A percentile compares a stretch with the other conserved stretches of the same genome.
These are phyloP conservation scores for Penicillium rolfsii DNA, from an alignment of 2,329 filamentous ascomycete genomes.

Conservation along the genomic window DNA sequence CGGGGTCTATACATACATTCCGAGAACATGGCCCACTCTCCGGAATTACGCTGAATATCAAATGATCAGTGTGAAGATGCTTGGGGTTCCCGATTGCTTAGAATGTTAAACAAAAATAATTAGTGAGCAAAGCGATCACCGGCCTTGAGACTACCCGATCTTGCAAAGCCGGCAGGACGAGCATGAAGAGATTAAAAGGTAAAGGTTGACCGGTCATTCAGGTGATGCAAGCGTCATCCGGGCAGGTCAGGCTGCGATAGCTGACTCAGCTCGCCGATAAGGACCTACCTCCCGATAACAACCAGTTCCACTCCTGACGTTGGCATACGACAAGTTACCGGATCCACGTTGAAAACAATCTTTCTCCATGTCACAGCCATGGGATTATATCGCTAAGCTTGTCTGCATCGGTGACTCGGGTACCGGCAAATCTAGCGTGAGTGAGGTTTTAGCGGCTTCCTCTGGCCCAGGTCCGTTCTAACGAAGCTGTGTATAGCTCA, in stretches of 20 bases:
- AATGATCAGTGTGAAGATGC: background rate
- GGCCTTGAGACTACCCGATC: constrained; percentile 2
- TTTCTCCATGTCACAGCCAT: constrained; percentile 62
- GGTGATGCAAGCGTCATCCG: constrained; percentile 42
- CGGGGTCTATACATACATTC: constrained; percentile 69
- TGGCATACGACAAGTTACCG: constrained; percentile 4
- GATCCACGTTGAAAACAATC: constrained; percentile 12
- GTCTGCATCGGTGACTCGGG: constrained; percentile 97
- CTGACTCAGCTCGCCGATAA: constrained; percentile 38
- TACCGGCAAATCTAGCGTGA: constrained; percentile 83
- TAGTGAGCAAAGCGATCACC: background rate
- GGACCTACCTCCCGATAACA: constrained; percentile 15
- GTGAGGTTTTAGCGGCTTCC: constrained; percentile 24
- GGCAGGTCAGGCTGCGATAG: constrained; percentile 39
- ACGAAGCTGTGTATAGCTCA: constrained; percentile 62
- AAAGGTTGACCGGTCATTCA: constrained; percentile 20
- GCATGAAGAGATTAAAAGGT: background rate
- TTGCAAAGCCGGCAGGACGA: background rate
- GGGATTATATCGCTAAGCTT: constrained; percentile 99
- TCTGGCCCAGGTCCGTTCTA: background rate
- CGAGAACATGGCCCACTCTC: constrained; percentile 69
- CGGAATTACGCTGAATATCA: constrained; percentile 17
- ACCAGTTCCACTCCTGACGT: constrained; percentile 15
- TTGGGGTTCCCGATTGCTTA: background rate
- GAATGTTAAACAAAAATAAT: background rate